phyloP scores from a whole-genome alignment of 305 asterid species.

The Solanum aculeatissimum region DNA sequence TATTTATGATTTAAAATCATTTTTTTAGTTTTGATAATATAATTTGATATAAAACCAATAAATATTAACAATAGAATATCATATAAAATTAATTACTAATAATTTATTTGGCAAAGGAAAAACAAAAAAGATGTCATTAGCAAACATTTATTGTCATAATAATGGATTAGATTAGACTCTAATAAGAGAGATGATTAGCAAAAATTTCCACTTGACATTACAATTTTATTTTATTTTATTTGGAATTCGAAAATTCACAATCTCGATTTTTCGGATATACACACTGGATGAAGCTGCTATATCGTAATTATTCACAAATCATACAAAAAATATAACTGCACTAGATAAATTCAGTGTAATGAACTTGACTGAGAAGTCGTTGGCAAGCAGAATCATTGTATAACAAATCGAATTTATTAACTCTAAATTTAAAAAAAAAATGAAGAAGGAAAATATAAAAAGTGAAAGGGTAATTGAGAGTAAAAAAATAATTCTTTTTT shows the following conservation, averaged over 20 bases:
- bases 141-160: background rate
- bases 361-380: background rate
- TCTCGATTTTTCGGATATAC: rapidly evolving
- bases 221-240: background rate
- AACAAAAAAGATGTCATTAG: background rate
- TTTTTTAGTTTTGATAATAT: background rate
- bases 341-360: background rate
- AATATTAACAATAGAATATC: background rate
- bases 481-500: background rate
- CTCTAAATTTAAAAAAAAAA: too few relatives aligned
- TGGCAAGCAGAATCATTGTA: background rate
- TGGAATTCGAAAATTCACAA: rapidly evolving
- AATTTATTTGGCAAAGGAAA: background rate
- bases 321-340: background rate
- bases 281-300: background rate
- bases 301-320: background rate
- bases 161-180: background rate
- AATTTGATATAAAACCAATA: background rate
- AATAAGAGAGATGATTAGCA: background rate
- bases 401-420: too few relatives aligned
- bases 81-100: background rate
- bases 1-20: background rate
- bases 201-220: background rate
- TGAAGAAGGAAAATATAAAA: too few relatives aligned
- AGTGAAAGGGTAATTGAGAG: too few relatives aligned